phyloP scores from a whole-genome alignment of 2,329 filamentous ascomycete species.

The Aspergillus piperis region DNA sequence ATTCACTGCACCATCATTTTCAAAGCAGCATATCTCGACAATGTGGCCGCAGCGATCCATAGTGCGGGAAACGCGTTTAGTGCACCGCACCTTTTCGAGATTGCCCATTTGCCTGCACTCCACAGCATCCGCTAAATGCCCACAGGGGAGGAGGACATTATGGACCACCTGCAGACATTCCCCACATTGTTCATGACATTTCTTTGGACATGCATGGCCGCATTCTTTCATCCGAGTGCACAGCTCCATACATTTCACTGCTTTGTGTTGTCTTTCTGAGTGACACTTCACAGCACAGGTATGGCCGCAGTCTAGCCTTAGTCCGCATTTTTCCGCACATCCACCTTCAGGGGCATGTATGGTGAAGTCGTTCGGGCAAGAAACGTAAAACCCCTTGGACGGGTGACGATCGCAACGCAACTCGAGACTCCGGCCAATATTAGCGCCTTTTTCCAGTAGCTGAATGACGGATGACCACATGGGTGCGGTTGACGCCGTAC shows the following conservation, averaged over 20 bases:
- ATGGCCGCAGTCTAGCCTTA: slow-evolving; percentile 13
- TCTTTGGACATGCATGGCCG: slow-evolving; percentile 14
- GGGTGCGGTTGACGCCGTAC: slow-evolving; percentile 13
- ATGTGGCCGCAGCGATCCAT: slow-evolving; percentile 4
- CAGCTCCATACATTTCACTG: slow-evolving; percentile 11
- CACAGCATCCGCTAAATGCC: slow-evolving; percentile 6
- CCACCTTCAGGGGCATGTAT: slow-evolving; percentile 9
- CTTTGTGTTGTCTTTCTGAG: slow-evolving; percentile 9
- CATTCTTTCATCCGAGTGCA: slow-evolving; percentile 12
- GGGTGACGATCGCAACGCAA: slow-evolving; percentile 16
- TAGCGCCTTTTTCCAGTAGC: background rate
- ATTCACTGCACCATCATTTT: background rate
- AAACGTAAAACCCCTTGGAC: background rate
- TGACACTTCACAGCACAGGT: slow-evolving; percentile 19
- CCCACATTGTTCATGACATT: slow-evolving; percentile 15
- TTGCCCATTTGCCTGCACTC: slow-evolving; percentile 1
- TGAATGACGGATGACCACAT: slow-evolving; percentile 16
- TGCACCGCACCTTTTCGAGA: slow-evolving; percentile 2
- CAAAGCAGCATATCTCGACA: background rate
- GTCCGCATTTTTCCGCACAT: slow-evolving; percentile 8
- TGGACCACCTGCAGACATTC: background rate
- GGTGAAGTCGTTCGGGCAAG: slow-evolving; percentile 8
- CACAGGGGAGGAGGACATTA: slow-evolving; percentile 10
- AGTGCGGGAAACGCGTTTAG: background rate
- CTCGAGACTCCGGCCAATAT: slow-evolving; percentile 10